A percentile compares a stretch with the other conserved stretches of the same genome.
Conservation (phyloP, 176 grass and related monocot genomes). For the barley (Hordeum vulgare) region DNA sequence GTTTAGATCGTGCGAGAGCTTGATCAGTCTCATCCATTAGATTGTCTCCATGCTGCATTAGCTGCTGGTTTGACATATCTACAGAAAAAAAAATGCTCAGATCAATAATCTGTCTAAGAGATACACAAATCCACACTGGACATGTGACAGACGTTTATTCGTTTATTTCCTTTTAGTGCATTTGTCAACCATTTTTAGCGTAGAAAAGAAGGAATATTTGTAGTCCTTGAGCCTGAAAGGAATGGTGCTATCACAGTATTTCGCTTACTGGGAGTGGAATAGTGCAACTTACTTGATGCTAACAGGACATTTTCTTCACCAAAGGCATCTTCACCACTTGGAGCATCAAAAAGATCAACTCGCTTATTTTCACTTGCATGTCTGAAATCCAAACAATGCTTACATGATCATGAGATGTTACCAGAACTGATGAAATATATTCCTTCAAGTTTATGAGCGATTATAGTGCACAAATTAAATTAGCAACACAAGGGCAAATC, state of each 20-base stretch:
- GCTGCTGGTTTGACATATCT: conserved; percentile 97
- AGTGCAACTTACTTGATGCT: conserved; percentile 70
- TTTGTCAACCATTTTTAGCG: neutral
- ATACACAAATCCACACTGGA: neutral
- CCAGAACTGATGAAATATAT: neutral
- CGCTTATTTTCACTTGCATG: conserved; percentile 83
- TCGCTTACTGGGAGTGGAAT: neutral
- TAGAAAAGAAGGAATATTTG: neutral
- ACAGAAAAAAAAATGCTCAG: neutral
- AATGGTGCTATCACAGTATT: neutral
- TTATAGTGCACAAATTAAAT: neutral
- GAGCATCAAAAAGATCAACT: conserved; percentile 82
- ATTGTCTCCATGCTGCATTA: conserved; percentile 65
- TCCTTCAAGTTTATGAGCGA: neutral
- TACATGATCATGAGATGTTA: neutral
- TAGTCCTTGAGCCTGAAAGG: neutral
- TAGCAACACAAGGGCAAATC: neutral
- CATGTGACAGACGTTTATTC: neutral
- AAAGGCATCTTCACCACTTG: conserved; percentile 66
- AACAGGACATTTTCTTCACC: conserved; percentile 75
- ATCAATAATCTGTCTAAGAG: neutral
- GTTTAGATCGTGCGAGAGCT: conserved; percentile 80
- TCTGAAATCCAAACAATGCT: conserved; percentile 31
- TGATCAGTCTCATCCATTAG: conserved; percentile 94
- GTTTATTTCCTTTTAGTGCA: conserved; percentile 10